A percentile compares a stretch with the other conserved stretches of the same genome.
These are phyloP conservation scores for Fusarium sororula DNA, from an alignment of 2,329 filamentous ascomycete species.

Conservation along the genomic window DNA sequence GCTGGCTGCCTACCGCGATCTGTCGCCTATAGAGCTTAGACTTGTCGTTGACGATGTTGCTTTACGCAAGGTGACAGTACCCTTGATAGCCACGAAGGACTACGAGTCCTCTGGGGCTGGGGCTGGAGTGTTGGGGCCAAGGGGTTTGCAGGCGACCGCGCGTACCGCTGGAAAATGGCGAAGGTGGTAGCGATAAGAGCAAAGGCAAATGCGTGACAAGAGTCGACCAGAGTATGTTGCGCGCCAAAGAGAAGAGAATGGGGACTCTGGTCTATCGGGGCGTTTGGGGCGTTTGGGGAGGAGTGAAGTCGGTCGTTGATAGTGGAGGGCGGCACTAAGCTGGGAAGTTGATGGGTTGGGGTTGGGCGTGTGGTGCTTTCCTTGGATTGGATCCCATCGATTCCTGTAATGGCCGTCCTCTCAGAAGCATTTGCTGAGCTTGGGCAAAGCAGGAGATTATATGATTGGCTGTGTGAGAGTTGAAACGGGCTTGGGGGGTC, in stretches of 20 bases:
- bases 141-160: slow-evolving; percentile 43
- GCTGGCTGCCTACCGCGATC: slow-evolving; percentile 16
- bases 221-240: slow-evolving; percentile 20
- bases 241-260: slow-evolving; percentile 31
- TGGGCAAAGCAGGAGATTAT: slow-evolving; percentile 37
- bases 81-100: slow-evolving; percentile 10
- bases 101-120: slow-evolving; percentile 33
- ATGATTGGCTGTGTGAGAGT: slow-evolving; percentile 45
- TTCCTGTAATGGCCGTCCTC: slow-evolving; percentile 28
- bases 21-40: slow-evolving; percentile 5
- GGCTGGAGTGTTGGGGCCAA: slow-evolving; percentile 19
- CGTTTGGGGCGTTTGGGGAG: slow-evolving; percentile 24
- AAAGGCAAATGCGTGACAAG: slow-evolving; percentile 17
- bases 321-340: slow-evolving; percentile 39
- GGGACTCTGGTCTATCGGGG: slow-evolving; percentile 36
- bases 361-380: slow-evolving; percentile 36
- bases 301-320: slow-evolving; percentile 44
- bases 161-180: slow-evolving; percentile 45
- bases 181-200: slow-evolving; percentile 12
- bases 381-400: slow-evolving; percentile 29
- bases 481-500: slow-evolving; percentile 25
- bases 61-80: slow-evolving; percentile 27
- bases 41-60: slow-evolving; percentile 31
- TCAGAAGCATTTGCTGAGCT: slow-evolving; percentile 2
- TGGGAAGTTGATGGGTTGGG: slow-evolving; percentile 35